A percentile compares a stretch with the other conserved stretches of the same genome.
Evolutionary conservation across 2,329 filamentous ascomycete genomes (phyloP).

Genomic region (Paracamarosporium sp.): DNA sequence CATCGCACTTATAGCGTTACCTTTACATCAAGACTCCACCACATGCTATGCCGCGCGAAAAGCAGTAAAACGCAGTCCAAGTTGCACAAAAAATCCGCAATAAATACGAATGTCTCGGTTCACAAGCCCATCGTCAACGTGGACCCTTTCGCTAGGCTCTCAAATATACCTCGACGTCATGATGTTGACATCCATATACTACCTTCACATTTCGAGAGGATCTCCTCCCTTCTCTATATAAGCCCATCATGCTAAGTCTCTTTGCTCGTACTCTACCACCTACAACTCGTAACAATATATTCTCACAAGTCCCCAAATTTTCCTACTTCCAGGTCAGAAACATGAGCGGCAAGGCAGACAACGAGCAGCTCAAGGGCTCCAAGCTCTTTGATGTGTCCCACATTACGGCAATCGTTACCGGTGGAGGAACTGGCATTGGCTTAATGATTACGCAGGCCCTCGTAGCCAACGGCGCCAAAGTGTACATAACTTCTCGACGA

Average conservation of each 20-base stretch:
- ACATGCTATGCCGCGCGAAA: background rate
- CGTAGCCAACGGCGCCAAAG: conserved; percentile 66
- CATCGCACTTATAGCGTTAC: background rate
- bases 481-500: conserved; percentile 44
- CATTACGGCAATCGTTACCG: conserved; percentile 54
- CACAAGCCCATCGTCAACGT: background rate
- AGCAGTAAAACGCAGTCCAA: background rate
- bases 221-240: conserved; percentile 2
- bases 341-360: conserved; percentile 45
- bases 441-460: conserved; percentile 72
- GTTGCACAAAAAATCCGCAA: background rate
- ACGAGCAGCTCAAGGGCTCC: conserved; percentile 49
- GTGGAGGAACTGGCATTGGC: conserved; percentile 57
- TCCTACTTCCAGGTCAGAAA: conserved; percentile 32
- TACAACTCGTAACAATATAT: conserved; percentile 13
- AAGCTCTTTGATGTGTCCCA: conserved; percentile 56
- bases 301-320: conserved; percentile 19
- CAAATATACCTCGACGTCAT: conserved; percentile 30
- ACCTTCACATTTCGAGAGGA: conserved; percentile 18
- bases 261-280: conserved; percentile 19
- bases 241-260: conserved; percentile 37
- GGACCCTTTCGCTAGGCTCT: conserved; percentile 1
- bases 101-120: background rate
- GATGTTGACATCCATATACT: conserved; percentile 31
- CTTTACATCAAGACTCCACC: background rate